Base-by-base conservation (phyloP, 352 stramenopile species). In the Phytopythium aichiense region DNA sequence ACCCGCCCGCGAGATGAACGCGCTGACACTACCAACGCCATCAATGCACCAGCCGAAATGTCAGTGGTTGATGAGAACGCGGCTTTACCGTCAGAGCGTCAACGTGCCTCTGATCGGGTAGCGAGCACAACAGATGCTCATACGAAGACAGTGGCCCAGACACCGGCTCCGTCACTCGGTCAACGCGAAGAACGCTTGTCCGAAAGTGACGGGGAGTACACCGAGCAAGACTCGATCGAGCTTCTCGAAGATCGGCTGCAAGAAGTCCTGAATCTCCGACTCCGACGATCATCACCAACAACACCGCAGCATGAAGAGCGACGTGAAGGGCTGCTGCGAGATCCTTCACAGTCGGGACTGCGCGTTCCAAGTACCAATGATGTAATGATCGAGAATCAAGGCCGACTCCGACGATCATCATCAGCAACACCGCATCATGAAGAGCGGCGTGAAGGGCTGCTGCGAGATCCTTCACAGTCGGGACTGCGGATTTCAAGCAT, bases 231-330 rank as follows among this genome's bases (percentile, higher is more conserved):
- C 13, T 72, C 71, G 7, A 63, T 76, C 11, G 48, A 69, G n/a
- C 57, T 55, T 23, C 46, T 77, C 16, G 72, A 80, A 58, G 69
- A 54, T 38, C 66, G 61, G 11, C 56, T 75, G 13, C 67, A 81
- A 58, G 63, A 78, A 60, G 67, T 70, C 50, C 51, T 76, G 48
- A 61, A 78, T 55, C 49, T 74, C 48, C 67, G 57, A 22, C 53
- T 46, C 13, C 31, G 53, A 4, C 48, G 48, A 54, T 1, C n/a
- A 23, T 11, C 25, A 16, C 23, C 48, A 37, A 4, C 13, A 13
- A 11, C 13, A 20, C 25, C 25, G 15, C 0, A 12, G 23, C 23
- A 22, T 11, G 25, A 22, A 37, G 48, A 35, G 6, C 13, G 8
- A 23, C 4, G 20, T 22, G 23, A 53, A n/a, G 23, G 0, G 25